A percentile compares a stretch with the other conserved stretches of the same genome.
Conservation (phyloP, 345 rosid genomes). For the Lenwebbia sp. region DNA sequence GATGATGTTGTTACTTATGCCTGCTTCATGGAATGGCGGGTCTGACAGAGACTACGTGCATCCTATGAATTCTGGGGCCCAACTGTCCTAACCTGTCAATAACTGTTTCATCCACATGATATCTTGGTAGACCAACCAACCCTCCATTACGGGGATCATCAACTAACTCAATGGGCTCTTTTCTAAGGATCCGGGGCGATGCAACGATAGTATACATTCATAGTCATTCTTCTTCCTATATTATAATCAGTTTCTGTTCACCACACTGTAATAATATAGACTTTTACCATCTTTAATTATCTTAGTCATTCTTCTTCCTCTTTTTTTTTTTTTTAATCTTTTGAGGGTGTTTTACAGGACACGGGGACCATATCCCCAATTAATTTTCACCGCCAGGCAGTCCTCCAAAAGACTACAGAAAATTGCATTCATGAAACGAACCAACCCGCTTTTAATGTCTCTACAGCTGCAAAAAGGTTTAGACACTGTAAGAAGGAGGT, state of each 20-base stretch:
- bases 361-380: neutral
- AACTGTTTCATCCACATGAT: neutral
- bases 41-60: neutral
- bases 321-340: neutral
- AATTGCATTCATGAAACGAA: neutral
- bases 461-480: neutral
- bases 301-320: neutral
- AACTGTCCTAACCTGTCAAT: neutral
- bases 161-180: neutral
- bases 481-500: neutral
- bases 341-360: neutral
- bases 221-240: too few relatives aligned
- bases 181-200: neutral
- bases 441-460: neutral
- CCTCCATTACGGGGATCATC: neutral
- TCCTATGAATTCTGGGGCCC: neutral
- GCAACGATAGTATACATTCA: too few relatives aligned
- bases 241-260: neutral
- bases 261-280: neutral
- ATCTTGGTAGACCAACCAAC: neutral
- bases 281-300: neutral
- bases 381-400: neutral
- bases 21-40: neutral
- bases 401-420: neutral
- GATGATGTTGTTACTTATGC: too few relatives aligned